Percentiles rank a stretch among this genome's conserved stretches.
Conservation (phyloP, 2,329 filamentous ascomycete species). For the Hortaea sp. region DNA sequence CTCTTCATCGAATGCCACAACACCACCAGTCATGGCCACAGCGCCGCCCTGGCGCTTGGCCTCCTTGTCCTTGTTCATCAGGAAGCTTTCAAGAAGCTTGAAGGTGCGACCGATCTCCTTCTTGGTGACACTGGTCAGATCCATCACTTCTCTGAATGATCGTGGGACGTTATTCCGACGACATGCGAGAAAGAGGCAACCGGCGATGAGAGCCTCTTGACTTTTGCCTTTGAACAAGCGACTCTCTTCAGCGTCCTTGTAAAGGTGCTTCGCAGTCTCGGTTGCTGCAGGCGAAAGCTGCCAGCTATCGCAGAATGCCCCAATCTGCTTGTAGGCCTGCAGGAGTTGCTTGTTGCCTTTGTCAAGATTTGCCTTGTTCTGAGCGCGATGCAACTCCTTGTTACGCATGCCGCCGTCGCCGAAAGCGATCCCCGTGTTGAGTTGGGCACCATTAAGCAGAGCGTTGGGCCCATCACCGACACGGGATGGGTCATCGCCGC, state of each 20-base stretch:
- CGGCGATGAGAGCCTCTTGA: conserved; percentile 85
- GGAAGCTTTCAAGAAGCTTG: conserved; percentile 82
- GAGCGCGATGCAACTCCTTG: conserved; percentile 69
- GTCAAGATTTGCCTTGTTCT: conserved; percentile 71
- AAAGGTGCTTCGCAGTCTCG: conserved; percentile 88
- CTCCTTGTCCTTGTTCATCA: conserved; percentile 61
- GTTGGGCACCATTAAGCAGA: conserved; percentile 79
- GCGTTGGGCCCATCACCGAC: conserved; percentile 90
- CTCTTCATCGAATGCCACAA: conserved; percentile 25
- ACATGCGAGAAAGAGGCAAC: conserved; percentile 95
- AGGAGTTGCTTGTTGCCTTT: conserved; percentile 75
- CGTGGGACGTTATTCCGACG: conserved; percentile 78
- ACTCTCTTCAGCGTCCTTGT: conserved; percentile 86
- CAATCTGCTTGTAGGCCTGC: conserved; percentile 79
- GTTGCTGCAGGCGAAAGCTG: conserved; percentile 71
- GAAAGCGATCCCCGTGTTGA: conserved; percentile 80
- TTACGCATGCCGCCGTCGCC: conserved; percentile 62
- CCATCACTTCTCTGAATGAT: conserved; percentile 90
- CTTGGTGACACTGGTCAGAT: conserved; percentile 85
- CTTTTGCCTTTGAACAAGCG: conserved; percentile 94
- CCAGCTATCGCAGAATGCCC: conserved; percentile 74
- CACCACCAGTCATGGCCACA: conserved; percentile 38
- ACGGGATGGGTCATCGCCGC: conserved; percentile 93
- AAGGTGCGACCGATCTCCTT: conserved; percentile 96
- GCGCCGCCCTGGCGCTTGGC: conserved; percentile 24